Conservation (phyloP, 1,139 yeast genomes). For the Kurtzmaniella natalensis region DNA sequence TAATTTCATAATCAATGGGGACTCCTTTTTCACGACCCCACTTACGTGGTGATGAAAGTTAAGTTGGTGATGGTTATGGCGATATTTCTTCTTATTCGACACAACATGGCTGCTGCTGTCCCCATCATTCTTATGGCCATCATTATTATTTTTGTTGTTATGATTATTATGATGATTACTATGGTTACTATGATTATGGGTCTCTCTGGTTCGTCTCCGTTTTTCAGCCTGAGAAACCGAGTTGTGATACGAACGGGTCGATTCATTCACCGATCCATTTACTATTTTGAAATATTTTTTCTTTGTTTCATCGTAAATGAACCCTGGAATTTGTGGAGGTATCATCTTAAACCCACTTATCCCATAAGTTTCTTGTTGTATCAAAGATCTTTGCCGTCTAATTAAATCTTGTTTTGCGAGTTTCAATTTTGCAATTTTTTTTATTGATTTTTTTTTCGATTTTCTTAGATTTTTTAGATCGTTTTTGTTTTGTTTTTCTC, state of each 20-base stretch:
- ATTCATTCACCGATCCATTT: conserved; percentile 22
- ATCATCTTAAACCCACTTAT: not conserved
- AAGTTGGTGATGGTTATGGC: too few relatives aligned
- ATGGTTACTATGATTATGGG: not conserved
- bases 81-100: too few relatives aligned
- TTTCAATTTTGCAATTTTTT: too few relatives aligned
- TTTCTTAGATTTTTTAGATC: not conserved
- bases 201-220: conserved; percentile 15
- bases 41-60: too few relatives aligned
- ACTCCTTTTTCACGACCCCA: too few relatives aligned
- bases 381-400: too few relatives aligned
- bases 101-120: too few relatives aligned
- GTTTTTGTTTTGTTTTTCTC: too few relatives aligned
- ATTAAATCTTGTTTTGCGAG: too few relatives aligned
- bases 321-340: conserved; percentile 36
- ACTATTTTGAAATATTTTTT: conserved; percentile 42
- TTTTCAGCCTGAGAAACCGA: conserved; percentile 27
- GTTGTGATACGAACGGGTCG: conserved; percentile 25
- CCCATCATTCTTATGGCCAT: not conserved
- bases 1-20: not conserved
- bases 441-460: not conserved
- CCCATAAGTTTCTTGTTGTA: too few relatives aligned
- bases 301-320: conserved; percentile 38
- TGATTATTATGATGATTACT: not conserved
- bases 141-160: not conserved